Base-by-base conservation (phyloP, 2,329 filamentous ascomycete genomes). In the Botrytis galanthina region DNA sequence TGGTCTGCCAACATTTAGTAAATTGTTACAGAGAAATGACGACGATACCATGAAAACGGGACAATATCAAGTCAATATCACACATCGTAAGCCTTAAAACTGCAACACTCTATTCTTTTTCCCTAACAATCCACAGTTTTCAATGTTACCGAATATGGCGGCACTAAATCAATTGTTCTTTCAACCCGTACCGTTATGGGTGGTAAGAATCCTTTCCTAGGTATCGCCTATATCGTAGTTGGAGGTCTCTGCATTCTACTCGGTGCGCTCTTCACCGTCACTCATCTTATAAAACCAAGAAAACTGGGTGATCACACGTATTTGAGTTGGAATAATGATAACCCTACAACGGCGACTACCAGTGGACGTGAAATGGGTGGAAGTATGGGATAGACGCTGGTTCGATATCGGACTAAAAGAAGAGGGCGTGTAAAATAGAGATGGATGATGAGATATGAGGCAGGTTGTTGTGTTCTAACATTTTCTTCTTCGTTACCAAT, bases 251-350 rank as follows among this genome's bases (percentile, higher is more conserved):
- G 96, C 84, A 92, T 99, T 78, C 81, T 98, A 42, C 89, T 99
- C 14, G 96, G 96, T 69, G 89, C 90, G 39, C 82, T 98, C 72
- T 99, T 99, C 84, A 95, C 95, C 48, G 87, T 94, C 75, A 95
- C 94, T 0, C 95, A 98, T 84, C 87, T 98, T 76, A 90, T 99
- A 83, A 95, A 93, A 81, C 96, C 96, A 75, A 95, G 96, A 80
- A 99, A 98, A 92, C 89, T 99, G 60, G 96, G 96, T 75, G 96
- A 99, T 82, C 96, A 98, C 83, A 98, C 94, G 14, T 98, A 99
- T 82, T 88, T 99, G 67, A 96, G 93, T 37, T 99, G 96, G 96
- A 98, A 98, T 82, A 92, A 90, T 75, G 90, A 92, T 63, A 85
- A 88, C 74, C 85, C 88, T 12, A 86, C 84, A 74, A 86, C 88